Evolutionary conservation across 2,329 filamentous ascomycete genomes (phyloP).

Genomic region (Colletotrichum spinosum): DNA sequence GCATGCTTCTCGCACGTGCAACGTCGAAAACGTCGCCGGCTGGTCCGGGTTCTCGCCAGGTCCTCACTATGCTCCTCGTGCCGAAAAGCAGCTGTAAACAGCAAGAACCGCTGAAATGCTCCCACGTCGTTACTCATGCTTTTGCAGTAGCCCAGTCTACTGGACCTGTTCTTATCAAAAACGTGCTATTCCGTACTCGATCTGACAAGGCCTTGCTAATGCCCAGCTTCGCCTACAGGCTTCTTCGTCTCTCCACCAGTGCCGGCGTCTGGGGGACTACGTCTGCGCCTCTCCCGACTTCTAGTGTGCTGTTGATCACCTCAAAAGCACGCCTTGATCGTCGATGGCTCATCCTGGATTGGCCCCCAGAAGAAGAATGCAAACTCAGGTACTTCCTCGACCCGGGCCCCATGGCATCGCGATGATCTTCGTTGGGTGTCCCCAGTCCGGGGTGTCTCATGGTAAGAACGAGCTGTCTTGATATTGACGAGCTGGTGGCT

Average conservation of each 20-base stretch:
- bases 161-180: no score
- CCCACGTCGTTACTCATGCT: no score
- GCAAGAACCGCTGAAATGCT: no score
- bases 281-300: neutral
- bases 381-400: conserved; percentile 20
- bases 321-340: conserved; percentile 24
- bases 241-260: neutral
- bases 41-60: no score
- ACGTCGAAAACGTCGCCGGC: no score
- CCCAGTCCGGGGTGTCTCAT: conserved; percentile 29
- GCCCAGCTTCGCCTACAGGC: no score
- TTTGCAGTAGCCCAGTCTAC: no score
- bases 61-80: no score
- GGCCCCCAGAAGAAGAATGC: conserved; percentile 31
- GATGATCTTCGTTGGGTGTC: conserved; percentile 27
- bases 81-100: no score
- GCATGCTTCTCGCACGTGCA: no score
- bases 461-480: conserved; percentile 6
- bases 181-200: no score
- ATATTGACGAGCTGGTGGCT: conserved; percentile 11
- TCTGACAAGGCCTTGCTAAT: no score
- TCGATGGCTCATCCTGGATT: conserved; percentile 22
- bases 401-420: conserved; percentile 13
- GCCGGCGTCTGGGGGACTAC: conserved; percentile 4
- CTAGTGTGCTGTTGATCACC: conserved; percentile 14